Percentiles rank a stretch among this genome's conserved stretches.
Evolutionary conservation across 2,329 filamentous ascomycete species (phyloP).

Genomic region (Trichoderma semiorbis): DNA sequence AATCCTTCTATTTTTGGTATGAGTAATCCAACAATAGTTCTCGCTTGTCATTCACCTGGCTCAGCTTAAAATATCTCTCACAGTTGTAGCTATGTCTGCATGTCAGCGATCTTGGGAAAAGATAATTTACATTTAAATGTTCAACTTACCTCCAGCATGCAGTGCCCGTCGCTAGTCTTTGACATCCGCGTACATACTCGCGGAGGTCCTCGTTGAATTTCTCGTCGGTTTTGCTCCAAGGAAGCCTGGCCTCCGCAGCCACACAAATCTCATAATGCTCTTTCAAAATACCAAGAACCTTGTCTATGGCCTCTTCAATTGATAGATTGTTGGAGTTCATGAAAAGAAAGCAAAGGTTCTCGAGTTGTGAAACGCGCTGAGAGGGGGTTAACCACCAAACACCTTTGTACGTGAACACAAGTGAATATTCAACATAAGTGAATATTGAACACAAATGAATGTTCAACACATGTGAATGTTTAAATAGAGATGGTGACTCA

Average conservation of each 20-base stretch:
- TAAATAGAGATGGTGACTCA: not conserved
- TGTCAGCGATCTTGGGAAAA: not conserved
- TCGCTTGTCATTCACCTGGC: constrained; percentile 19
- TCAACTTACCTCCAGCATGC: not conserved
- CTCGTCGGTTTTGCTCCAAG: constrained; percentile 8
- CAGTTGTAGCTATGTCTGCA: not conserved
- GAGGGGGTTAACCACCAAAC: not conserved
- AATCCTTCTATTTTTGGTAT: not conserved
- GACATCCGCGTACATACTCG: not conserved
- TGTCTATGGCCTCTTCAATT: not conserved
- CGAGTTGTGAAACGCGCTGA: not conserved
- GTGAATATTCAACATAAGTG: too few relatives aligned
- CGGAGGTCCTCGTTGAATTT: not conserved
- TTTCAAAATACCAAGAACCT: not conserved
- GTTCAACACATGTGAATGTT: not conserved
- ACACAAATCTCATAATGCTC: not conserved
- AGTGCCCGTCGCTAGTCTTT: constrained; percentile 2
- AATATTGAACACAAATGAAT: too few relatives aligned
- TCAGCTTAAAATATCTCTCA: constrained; percentile 13
- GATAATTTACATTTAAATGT: not conserved
- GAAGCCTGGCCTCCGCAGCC: constrained; percentile 1
- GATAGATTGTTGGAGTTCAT: not conserved
- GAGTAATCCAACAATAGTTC: constrained; percentile 18
- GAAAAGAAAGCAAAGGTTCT: not conserved
- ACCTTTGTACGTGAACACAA: not conserved